Base-by-base conservation (phyloP, 2,329 filamentous ascomycete species). In the Colletotrichum theobromicola region DNA sequence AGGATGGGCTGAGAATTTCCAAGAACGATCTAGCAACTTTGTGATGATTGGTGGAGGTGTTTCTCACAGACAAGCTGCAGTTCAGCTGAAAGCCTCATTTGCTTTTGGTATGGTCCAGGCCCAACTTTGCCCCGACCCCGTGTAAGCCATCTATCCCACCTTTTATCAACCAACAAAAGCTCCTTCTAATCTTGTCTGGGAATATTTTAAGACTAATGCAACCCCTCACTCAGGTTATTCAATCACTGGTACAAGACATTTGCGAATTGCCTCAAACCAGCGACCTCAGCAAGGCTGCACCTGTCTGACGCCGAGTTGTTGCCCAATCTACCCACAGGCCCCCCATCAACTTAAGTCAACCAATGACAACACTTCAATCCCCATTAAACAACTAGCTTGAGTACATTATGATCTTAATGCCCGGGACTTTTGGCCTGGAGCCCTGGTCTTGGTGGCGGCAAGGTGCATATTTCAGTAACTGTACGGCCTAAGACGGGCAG, bases 1-100 rank as follows among this genome's bases (percentile, higher is more conserved):
- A 60, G 46, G 55, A 35, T 46, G 34, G 24, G 13, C 12, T 8
- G 4, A 28, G 13, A 15, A 16, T 35, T 4, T 63, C 37, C 28
- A 63, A 58, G 21, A 42, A 42, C 26, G 18, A 4, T 12, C 37
- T 50, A 30, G 60, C 26, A 18, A 5, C 2, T 5, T 15, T 46
- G 5, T 4, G 64, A 13, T 12, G 67, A 70, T 74, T 74, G 71
- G 60, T 64, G 30, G 71, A 50, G 28, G 18, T 60, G 24, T 7
- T 21, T 10, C 16, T 21, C 6, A 13, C 9, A 6, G 2, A 13
- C 24, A 21, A 46, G 28, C 42, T 70, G 66, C 70, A 70, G 55
- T 60, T 73, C 70, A 73, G 60, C 70, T 70, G 70, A 65, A 70
- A 21, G 35, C 34, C 34, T 50, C 50, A 28, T 32, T 74, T 65